Evolutionary conservation across 2,329 filamentous ascomycete species (phyloP).

Genomic region (Botrytis tulipae): DNA sequence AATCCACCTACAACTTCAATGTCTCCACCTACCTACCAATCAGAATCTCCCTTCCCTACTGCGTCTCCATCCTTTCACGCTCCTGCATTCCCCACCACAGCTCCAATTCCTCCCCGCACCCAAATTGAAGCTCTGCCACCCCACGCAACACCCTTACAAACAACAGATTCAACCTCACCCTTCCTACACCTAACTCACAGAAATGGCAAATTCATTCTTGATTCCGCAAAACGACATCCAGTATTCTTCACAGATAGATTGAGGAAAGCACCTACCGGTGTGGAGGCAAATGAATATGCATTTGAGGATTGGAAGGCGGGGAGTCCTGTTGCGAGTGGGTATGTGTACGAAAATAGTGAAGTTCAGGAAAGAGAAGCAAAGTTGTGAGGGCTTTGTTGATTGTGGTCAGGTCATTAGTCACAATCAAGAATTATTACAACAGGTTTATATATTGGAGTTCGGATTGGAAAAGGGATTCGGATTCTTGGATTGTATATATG

Average conservation of each 20-base stretch:
- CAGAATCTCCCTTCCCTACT: constrained; percentile 8
- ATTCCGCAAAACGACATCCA: constrained; percentile 64
- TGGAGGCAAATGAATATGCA: constrained; percentile 21
- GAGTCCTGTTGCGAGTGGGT: constrained; percentile 59
- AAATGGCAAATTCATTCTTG: constrained; percentile 24
- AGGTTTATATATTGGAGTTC: not conserved
- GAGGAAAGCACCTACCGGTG: constrained; percentile 45
- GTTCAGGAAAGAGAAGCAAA: constrained; percentile 30
- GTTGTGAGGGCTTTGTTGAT: constrained; percentile 31
- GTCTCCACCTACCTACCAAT: constrained; percentile 10
- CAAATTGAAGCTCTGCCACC: constrained; percentile 52
- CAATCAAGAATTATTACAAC: not conserved
- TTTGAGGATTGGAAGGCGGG: constrained; percentile 28
- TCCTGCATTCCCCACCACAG: not conserved
- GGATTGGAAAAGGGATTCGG: not conserved
- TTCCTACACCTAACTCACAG: constrained; percentile 19
- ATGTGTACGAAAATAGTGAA: constrained; percentile 53
- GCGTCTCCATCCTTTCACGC: not conserved
- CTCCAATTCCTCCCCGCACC: constrained; percentile 34
- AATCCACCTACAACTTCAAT: not conserved
- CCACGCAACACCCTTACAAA: constrained; percentile 22
- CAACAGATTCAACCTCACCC: constrained; percentile 26
- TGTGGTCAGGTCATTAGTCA: not conserved
- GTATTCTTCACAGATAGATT: constrained; percentile 72
- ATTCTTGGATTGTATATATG: not conserved